phyloP scores from a whole-genome alignment of 2,329 filamentous ascomycete species.

The Fusarium beomiforme region DNA sequence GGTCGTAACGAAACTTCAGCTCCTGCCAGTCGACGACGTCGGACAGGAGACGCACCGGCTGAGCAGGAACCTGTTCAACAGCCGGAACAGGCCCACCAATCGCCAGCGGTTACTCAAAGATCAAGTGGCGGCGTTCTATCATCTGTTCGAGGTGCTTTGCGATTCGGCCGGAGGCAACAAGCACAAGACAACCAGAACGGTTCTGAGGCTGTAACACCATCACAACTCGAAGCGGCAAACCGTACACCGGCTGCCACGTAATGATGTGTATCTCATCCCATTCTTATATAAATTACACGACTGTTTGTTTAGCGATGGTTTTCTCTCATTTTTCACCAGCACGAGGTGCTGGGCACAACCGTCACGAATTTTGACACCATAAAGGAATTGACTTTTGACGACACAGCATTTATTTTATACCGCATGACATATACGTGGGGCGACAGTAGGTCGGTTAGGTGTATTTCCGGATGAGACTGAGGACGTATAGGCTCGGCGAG shows the following conservation, averaged over 20 bases:
- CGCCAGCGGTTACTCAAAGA: constrained; percentile 20
- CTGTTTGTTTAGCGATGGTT: constrained; percentile 44
- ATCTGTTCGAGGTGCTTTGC: constrained; percentile 47
- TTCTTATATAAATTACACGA: constrained; percentile 37
- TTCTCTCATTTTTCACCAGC: constrained; percentile 43
- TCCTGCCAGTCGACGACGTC: constrained; percentile 17
- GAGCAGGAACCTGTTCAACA: constrained; percentile 22
- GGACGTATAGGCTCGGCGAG: constrained; percentile 29
- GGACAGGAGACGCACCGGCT: constrained; percentile 14
- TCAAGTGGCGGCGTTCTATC: constrained; percentile 42
- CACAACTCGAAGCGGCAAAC: constrained; percentile 58
- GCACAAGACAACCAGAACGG: constrained; percentile 16
- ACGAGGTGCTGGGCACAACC: constrained; percentile 34
- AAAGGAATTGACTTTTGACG: constrained; percentile 43
- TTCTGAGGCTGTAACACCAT: constrained; percentile 52
- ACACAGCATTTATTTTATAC: constrained; percentile 39
- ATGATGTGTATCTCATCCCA: constrained; percentile 12
- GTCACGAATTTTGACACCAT: constrained; percentile 42
- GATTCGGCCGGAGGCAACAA: constrained; percentile 46
- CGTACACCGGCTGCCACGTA: constrained; percentile 39
- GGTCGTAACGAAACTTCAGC: neutral
- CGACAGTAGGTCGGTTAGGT: constrained; percentile 9
- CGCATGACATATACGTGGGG: constrained; percentile 32
- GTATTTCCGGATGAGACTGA: constrained; percentile 14
- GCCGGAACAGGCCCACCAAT: constrained; percentile 12